Evolutionary conservation across 768 basidiomycete species (phyloP).

Genomic region (Gloeophyllum trabeum): DNA sequence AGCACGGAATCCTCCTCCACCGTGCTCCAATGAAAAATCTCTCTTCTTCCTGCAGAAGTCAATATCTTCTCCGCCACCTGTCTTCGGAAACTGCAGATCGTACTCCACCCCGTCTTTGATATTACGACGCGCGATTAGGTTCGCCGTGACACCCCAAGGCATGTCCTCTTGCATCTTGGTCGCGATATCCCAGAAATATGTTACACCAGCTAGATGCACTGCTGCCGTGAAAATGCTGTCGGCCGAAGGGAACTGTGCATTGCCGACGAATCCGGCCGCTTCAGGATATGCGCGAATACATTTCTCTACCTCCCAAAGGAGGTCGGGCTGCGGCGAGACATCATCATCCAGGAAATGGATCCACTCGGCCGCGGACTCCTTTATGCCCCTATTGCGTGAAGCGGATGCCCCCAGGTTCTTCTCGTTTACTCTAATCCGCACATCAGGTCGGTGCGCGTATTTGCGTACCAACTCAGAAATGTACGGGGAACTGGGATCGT

Average conservation of each 20-base stretch:
- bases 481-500: slow-evolving; percentile 33
- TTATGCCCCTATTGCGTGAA: slow-evolving; percentile 42
- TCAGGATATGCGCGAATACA: slow-evolving; percentile 31
- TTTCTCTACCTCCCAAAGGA: slow-evolving; percentile 35
- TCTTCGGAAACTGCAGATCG: slow-evolving; percentile 42
- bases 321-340: slow-evolving; percentile 26
- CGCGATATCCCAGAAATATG: slow-evolving; percentile 55
- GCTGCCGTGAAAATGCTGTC: slow-evolving; percentile 39
- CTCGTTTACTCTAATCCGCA: slow-evolving; percentile 41
- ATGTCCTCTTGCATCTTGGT: slow-evolving; percentile 27
- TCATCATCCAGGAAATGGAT: slow-evolving; percentile 54
- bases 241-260: slow-evolving; percentile 34
- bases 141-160: slow-evolving; percentile 57
- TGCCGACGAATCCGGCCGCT: slow-evolving; percentile 47
- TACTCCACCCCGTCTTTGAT: slow-evolving; percentile 33
- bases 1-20: slow-evolving; percentile 30
- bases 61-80: slow-evolving; percentile 55
- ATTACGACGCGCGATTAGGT: slow-evolving; percentile 38
- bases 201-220: slow-evolving; percentile 42
- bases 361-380: slow-evolving; percentile 47
- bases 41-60: slow-evolving; percentile 44
- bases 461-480: slow-evolving; percentile 25
- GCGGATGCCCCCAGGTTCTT: slow-evolving; percentile 39
- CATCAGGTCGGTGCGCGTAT: slow-evolving; percentile 32
- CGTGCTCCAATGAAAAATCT: slow-evolving; percentile 19